These are phyloP conservation scores for Phanerodontia chrysosporium DNA, from an alignment of 768 basidiomycete genomes.

Conservation along the genomic window DNA sequence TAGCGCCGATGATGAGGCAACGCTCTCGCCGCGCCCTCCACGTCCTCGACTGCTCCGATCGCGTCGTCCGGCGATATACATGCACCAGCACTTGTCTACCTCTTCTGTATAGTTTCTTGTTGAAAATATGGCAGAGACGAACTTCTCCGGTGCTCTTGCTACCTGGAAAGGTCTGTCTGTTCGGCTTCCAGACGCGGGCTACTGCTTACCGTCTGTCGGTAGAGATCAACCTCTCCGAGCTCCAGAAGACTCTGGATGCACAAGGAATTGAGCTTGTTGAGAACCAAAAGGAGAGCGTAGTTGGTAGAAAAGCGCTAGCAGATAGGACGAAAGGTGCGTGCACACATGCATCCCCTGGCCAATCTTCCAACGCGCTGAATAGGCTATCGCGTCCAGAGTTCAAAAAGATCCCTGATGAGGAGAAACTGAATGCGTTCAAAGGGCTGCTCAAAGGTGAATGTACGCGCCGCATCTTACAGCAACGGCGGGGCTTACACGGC, in stretches of 20 bases:
- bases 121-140: constrained; percentile 48
- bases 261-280: constrained; percentile 96
- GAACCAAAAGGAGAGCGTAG: constrained; percentile 95
- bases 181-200: not conserved
- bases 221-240: constrained; percentile 86
- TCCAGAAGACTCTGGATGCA: constrained; percentile 89
- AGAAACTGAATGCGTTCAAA: constrained; percentile 87
- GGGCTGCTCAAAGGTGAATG: constrained; percentile 76
- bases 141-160: constrained; percentile 88
- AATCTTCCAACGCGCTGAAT: not conserved
- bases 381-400: constrained; percentile 58
- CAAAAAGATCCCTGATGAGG: constrained; percentile 89
- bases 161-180: constrained; percentile 83
- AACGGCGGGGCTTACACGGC: not conserved
- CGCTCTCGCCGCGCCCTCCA: not conserved
- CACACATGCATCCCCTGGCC: not conserved
- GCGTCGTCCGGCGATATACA: not conserved
- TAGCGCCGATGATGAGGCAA: not conserved
- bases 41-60: not conserved
- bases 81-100: not conserved
- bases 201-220: not conserved
- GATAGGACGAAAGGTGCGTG: constrained; percentile 93
- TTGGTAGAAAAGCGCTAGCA: constrained; percentile 90
- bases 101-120: not conserved
- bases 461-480: not conserved